phyloP scores from a whole-genome alignment of 306 rosid species.

The Trifolium subterraneum region DNA sequence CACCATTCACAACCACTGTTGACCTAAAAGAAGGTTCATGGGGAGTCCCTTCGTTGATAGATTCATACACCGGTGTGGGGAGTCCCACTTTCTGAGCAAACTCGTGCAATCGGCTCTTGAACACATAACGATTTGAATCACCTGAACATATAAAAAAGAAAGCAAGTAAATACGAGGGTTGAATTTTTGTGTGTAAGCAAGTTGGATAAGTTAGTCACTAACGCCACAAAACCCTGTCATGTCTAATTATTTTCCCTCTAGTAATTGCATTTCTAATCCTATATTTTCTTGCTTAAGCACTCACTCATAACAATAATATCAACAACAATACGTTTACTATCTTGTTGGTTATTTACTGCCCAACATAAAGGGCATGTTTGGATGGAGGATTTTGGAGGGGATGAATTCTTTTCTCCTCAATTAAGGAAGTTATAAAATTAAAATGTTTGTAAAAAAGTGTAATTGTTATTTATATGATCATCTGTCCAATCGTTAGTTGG shows the following conservation, averaged over 20 bases:
- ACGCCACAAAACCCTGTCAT: neutral
- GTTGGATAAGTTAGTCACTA: neutral
- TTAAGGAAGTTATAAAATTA: too few relatives aligned
- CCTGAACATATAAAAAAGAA: constrained; percentile 50
- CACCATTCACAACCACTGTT: constrained; percentile 64
- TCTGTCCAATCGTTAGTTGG: too few relatives aligned
- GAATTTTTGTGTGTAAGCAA: neutral
- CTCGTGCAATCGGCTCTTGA: constrained; percentile 92
- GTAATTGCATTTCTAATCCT: neutral
- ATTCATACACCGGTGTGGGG: constrained; percentile 87
- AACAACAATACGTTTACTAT: too few relatives aligned
- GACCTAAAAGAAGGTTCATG: constrained; percentile 87
- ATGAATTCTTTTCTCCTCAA: too few relatives aligned
- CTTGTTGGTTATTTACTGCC: too few relatives aligned
- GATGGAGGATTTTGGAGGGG: too few relatives aligned
- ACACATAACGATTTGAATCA: constrained; percentile 89
- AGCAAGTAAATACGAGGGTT: neutral
- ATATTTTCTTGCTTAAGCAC: neutral
- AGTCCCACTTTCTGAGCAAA: constrained; percentile 86
- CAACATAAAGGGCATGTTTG: too few relatives aligned
- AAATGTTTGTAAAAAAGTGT: too few relatives aligned
- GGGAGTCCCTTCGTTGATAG: constrained; percentile 91
- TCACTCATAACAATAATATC: neutral
- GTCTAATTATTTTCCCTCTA: neutral
- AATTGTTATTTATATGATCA: too few relatives aligned